Conservation (phyloP, 352 stramenopile genomes). For the Albugo candida region DNA sequence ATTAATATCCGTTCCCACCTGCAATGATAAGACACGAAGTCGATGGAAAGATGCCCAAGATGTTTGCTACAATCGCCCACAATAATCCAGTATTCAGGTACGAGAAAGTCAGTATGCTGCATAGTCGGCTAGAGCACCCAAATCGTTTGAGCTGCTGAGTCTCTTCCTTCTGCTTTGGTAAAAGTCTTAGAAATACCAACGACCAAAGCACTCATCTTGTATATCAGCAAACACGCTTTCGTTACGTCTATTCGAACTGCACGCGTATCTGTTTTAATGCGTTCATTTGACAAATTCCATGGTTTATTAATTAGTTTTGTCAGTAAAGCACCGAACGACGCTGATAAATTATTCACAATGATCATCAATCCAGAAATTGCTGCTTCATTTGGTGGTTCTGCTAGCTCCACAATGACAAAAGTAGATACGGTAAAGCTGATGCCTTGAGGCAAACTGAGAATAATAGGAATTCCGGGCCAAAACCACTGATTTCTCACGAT, state of each 20-base stretch:
- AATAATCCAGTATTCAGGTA: too few species aligned
- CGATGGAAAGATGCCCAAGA: too few species aligned
- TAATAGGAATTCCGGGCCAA: conserved; percentile 25
- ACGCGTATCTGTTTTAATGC: conserved; percentile 26
- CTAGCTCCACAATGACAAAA: conserved; percentile 60
- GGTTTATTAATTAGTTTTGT: conserved; percentile 32
- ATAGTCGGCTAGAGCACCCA: too few species aligned
- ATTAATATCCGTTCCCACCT: too few species aligned
- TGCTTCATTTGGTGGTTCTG: conserved; percentile 51
- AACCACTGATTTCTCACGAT: conserved; percentile 41
- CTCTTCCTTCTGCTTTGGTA: too few species aligned
- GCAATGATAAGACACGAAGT: too few species aligned
- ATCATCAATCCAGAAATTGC: conserved; percentile 58
- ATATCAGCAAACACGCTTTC: conserved; percentile 31
- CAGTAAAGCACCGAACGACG: conserved; percentile 27
- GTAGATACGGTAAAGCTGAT: conserved; percentile 56
- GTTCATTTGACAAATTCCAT: conserved; percentile 37
- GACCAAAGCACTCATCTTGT: conserved; percentile 13
- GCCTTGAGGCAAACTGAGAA: conserved; percentile 37
- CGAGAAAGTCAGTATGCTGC: too few species aligned
- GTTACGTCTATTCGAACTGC: conserved; percentile 38
- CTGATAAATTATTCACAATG: conserved; percentile 52
- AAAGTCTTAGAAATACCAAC: too few species aligned
- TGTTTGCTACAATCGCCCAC: too few species aligned
- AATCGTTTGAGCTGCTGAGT: too few species aligned